Evolutionary conservation across 305 asterid genomes (phyloP), one percentile per base, ranked within the genome.

Genomic region (Fraxinus greggii): DNA sequence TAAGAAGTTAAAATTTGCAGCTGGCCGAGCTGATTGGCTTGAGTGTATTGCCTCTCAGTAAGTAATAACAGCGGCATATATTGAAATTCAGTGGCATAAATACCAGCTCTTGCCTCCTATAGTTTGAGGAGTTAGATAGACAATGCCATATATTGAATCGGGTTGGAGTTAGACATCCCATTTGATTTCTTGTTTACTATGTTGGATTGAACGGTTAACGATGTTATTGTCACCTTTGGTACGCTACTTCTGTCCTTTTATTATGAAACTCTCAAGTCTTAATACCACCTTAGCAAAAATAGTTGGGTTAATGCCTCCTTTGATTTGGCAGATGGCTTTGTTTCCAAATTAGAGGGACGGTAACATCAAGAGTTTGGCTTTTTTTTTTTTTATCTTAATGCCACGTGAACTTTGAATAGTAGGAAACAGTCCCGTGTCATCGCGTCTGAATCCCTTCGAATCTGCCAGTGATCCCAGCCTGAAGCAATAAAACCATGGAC

Each of bases 371-470:
- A 42, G 54, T 38, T 38, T 38, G 3, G 45, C 4, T 0, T 1
- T 45, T 40, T 0, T 9, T 40, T 12, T 40, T 40, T 0, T 40
- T 9, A 9, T 40, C 48, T 45, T 45, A 45, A 35, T 90, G 63
- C 93, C 91, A 80, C 90, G 85, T 7, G 97, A 89, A 67, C 90
- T 78, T 29, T 84, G 97, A 76, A 91, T 87, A 38, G 97, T 95
- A 17, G 98, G 97, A 86, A 93, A 96, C 84, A 94, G 86, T 80
- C 98, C 99, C 0, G 97, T 94, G 85, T 96, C 98, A 80, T 96
- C 98, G 21, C 92, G 91, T 73, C 88, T 93, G 81, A 92, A 96
- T 45, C 98, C 98, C 86, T 93, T 93, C 29, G 97, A 87, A 79
- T 93, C 97, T 82, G 98, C 99, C 82, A 94, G 86, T 65, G 92